Evolutionary conservation across 2,329 filamentous ascomycete species (phyloP).

Genomic region (Claviceps sp.): DNA sequence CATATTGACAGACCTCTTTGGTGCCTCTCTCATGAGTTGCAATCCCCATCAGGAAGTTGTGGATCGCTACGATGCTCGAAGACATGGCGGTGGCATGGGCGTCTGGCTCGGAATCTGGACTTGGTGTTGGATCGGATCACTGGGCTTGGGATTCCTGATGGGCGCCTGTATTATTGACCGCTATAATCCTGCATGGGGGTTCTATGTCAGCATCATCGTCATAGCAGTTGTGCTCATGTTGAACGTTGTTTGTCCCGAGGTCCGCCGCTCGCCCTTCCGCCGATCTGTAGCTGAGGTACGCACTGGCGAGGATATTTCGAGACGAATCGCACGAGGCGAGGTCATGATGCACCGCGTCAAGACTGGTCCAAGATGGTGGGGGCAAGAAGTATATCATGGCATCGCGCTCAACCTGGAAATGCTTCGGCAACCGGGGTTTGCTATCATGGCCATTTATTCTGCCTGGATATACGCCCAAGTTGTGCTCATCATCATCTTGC

Average conservation of each 20-base stretch:
- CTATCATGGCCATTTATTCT: conserved; percentile 58
- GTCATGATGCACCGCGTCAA: conserved; percentile 63
- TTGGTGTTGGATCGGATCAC: conserved; percentile 61
- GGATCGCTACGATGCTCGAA: conserved; percentile 51
- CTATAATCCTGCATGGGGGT: conserved; percentile 56
- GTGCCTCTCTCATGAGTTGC: conserved; percentile 58
- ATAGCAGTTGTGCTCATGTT: conserved; percentile 52
- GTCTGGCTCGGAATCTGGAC: conserved; percentile 70
- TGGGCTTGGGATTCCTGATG: conserved; percentile 58
- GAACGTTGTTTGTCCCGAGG: conserved; percentile 60
- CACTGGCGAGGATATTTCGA: conserved; percentile 36
- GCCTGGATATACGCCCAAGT: conserved; percentile 70
- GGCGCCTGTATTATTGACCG: conserved; percentile 56
- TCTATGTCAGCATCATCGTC: conserved; percentile 59
- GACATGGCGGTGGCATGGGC: conserved; percentile 66
- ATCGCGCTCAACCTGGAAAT: conserved; percentile 53
- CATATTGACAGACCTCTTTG: conserved; percentile 61
- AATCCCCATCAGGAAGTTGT: conserved; percentile 62
- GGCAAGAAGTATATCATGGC: conserved; percentile 61
- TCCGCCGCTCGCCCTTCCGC: conserved; percentile 54
- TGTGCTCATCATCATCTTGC: conserved; percentile 56
- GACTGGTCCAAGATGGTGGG: conserved; percentile 63
- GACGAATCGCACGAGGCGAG: conserved; percentile 55
- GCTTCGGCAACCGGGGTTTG: conserved; percentile 61
- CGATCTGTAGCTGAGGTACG: conserved; percentile 54